These are phyloP conservation scores for Penicillium bovifimosum DNA, from an alignment of 495 filamentous ascomycete genomes.

Conservation along the genomic window DNA sequence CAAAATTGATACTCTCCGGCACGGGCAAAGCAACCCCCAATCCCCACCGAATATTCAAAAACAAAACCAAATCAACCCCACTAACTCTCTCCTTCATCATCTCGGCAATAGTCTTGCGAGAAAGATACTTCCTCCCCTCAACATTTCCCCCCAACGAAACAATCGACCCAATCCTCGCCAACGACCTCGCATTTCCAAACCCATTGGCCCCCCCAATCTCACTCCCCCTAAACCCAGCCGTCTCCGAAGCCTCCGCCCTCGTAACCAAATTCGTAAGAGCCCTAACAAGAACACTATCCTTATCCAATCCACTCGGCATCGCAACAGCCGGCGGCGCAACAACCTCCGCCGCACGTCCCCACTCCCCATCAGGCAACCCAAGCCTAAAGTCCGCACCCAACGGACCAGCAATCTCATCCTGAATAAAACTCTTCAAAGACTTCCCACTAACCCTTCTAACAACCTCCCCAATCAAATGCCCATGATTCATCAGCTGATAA, in stretches of 20 bases:
- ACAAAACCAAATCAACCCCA: conserved; percentile 31
- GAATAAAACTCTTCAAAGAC: conserved; percentile 34
- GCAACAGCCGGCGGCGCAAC: conserved; percentile 8
- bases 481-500: conserved; percentile 37
- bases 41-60: conserved; percentile 24
- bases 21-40: conserved; percentile 32
- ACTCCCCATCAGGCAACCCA: conserved; percentile 27
- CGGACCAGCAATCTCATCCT: conserved; percentile 34
- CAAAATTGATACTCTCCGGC: conserved; percentile 16
- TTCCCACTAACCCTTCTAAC: conserved; percentile 36
- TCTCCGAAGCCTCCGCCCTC: background rate
- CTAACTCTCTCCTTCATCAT: conserved; percentile 35
- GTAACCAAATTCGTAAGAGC: conserved; percentile 2
- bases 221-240: conserved; percentile 17
- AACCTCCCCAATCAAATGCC: conserved; percentile 37
- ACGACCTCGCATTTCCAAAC: conserved; percentile 30
- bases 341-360: conserved; percentile 26
- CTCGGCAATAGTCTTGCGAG: conserved; percentile 26
- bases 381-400: conserved; percentile 38
- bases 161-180: conserved; percentile 28
- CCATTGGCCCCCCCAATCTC: conserved; percentile 29
- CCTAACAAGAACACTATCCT: conserved; percentile 10
- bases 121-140: conserved; percentile 27
- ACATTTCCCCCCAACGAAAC: conserved; percentile 28
- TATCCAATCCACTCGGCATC: conserved; percentile 3